Base-by-base conservation (phyloP, 768 basidiomycete species). In the Auricularia sp. region DNA sequence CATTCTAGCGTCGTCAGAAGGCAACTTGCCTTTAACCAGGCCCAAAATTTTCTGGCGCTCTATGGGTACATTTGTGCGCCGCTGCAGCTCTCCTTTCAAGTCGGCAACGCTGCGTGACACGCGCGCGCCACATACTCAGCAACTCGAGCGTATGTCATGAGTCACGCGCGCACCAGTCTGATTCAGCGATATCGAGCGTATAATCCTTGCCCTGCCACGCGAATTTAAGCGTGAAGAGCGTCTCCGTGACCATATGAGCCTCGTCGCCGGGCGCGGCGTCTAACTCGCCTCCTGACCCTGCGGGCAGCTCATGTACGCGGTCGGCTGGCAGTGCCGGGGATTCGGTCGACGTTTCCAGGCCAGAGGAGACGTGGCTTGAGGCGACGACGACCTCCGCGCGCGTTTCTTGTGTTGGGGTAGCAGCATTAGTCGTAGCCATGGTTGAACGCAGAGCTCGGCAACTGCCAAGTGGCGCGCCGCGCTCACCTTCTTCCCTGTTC, bases 21-120 rank as follows among this genome's bases (percentile, higher is more conserved):
- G 90, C 7, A 92, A 74, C 72, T 90, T 93, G 34, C 90, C 90
- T 70, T 90, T 92, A 36, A 88, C 86, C 33, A 96, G 75, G 0
- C 92, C 92, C 36, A 94, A 79, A 64, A 95, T 86, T 77, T 96
- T 95, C 77, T 94, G 91, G 6, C 91, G 80, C 70, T 90, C 90
- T 34, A 85, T 83, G 11, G 92, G 91, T 3, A 96, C 92, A 63
- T 79, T 82, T 3, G 92, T 96, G 62, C 92, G 71, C 39, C 75
- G 79, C 64, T 87, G 81, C 44, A 96, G 77, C 2, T 80, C 73
- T 16, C 79, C 77, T 74, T 93, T 91, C 68, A 95, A 78, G 71
- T 95, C 93, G 69, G 84, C 90, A 11, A 94, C 83, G 74, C 91
- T 94, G 70, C 39, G 53, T 29, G 29, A 29, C 29, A 42, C 39